Evolutionary conservation across 208 protist species (phyloP).

Genomic region (Novymonas esmeraldas): DNA sequence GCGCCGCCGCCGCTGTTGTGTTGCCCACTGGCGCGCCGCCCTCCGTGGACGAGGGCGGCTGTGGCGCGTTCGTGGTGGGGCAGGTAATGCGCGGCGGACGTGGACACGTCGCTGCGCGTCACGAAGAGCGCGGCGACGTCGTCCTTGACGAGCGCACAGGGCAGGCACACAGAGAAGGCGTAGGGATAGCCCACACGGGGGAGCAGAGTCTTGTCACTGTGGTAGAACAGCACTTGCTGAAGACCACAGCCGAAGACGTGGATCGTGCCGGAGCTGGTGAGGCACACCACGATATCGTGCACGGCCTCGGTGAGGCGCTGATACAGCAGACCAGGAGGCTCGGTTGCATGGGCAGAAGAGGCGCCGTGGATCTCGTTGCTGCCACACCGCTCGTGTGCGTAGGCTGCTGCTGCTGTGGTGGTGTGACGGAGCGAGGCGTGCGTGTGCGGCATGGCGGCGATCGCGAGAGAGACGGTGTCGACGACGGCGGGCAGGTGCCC

Average conservation of each 20-base stretch:
- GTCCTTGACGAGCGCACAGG: conserved; percentile 21
- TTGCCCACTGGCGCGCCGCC: no score
- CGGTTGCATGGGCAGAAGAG: conserved; percentile 1
- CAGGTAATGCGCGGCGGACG: conserved; percentile 27
- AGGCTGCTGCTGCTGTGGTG: neutral
- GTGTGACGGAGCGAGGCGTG: neutral
- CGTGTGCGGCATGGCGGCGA: conserved; percentile 27
- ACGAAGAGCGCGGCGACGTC: conserved; percentile 14
- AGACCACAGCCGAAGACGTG: conserved; percentile 49
- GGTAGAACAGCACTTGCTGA: conserved; percentile 34
- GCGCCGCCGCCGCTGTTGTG: neutral
- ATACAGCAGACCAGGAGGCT: conserved; percentile 17
- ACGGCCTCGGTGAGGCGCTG: conserved; percentile 29
- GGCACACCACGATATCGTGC: conserved; percentile 41
- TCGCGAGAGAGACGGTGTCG: conserved; percentile 37
- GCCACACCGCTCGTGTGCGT: conserved; percentile 15
- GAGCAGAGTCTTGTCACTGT: conserved; percentile 36
- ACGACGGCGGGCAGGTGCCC: conserved; percentile 36
- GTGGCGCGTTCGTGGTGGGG: conserved; percentile 14
- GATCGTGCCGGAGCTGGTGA: conserved; percentile 50
- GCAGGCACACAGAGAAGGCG: conserved; percentile 29
- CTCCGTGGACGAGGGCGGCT: neutral
- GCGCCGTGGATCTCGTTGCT: conserved; percentile 16
- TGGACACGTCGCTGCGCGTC: conserved; percentile 22
- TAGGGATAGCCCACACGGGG: conserved; percentile 35